Evolutionary conservation across 768 basidiomycete genomes (phyloP).

Genomic region (Ephemerocybe angulata): DNA sequence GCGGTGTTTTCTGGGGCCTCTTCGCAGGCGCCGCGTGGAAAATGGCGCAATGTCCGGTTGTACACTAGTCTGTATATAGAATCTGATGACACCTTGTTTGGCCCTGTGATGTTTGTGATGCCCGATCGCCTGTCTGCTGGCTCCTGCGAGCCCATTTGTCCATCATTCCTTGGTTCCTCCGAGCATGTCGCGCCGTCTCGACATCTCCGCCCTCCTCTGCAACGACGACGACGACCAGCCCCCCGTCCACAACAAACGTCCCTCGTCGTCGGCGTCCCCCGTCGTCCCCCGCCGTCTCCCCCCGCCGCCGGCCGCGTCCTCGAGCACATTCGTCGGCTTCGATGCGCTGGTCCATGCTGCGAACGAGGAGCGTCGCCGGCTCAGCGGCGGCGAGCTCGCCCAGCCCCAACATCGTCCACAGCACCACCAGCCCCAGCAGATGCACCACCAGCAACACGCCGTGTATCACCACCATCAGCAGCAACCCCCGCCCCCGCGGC

Average conservation of each 20-base stretch:
- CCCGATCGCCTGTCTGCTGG: conserved; percentile 11
- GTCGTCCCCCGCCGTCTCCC: conserved; percentile 4
- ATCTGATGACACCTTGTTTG: conserved; percentile 10
- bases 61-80: conserved; percentile 41
- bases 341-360: conserved; percentile 73
- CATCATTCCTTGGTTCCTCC: conserved; percentile 24
- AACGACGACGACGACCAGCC: conserved; percentile 28
- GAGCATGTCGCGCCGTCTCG: conserved; percentile 68
- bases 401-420: conserved; percentile 8
- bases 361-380: conserved; percentile 57
- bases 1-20: conserved; percentile 59
- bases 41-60: conserved; percentile 88
- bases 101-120: conserved; percentile 7
- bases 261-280: conserved; percentile 12
- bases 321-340: conserved; percentile 31
- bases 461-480: conserved; percentile 15
- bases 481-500: conserved; percentile 14
- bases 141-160: conserved; percentile 19
- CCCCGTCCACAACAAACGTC: conserved; percentile 23
- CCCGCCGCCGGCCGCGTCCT: conserved; percentile 15
- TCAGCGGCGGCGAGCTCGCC: conserved; percentile 30
- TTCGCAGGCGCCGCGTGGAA: conserved; percentile 70
- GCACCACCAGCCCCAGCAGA: conserved; percentile 16
- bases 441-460: conserved; percentile 6
- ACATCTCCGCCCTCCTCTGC: conserved; percentile 74